Percentiles rank a stretch among this genome's conserved stretches.
These are phyloP conservation scores for Craspedostauros australis DNA, from an alignment of 108 stramenopile species.

Conservation along the genomic window DNA sequence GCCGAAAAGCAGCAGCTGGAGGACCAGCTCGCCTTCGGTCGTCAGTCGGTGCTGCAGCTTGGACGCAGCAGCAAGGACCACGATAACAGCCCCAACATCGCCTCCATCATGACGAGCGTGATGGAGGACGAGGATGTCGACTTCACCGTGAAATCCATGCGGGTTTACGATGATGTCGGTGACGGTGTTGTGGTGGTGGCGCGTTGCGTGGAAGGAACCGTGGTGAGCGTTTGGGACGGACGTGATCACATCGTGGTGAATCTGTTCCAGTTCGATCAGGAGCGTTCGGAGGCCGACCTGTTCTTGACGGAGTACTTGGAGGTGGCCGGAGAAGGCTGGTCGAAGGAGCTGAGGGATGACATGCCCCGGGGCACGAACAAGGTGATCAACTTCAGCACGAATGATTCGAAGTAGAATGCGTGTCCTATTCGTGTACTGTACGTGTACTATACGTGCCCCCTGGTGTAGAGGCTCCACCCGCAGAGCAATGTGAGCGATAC, in stretches of 20 bases:
- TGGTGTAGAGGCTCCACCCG: too few relatives aligned
- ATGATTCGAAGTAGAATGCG: too few relatives aligned
- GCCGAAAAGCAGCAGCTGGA: slow-evolving; percentile 51
- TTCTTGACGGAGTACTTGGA: slow-evolving; percentile 19
- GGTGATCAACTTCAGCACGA: slow-evolving; percentile 26
- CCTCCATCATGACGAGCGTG: too few relatives aligned
- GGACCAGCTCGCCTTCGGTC: slow-evolving; percentile 48
- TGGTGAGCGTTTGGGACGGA: slow-evolving; percentile 59
- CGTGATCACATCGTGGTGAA: slow-evolving; percentile 46
- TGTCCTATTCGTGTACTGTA: too few relatives aligned
- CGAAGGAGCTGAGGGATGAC: slow-evolving; percentile 36
- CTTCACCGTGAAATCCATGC: too few relatives aligned
- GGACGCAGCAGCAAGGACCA: slow-evolving; percentile 17
- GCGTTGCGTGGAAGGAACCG: slow-evolving; percentile 19
- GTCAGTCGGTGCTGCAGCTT: slow-evolving; percentile 51
- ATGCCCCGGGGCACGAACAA: slow-evolving; percentile 50
- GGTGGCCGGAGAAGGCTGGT: slow-evolving; percentile 15
- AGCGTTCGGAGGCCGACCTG: not conserved
- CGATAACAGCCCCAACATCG: too few relatives aligned
- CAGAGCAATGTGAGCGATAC: too few relatives aligned
- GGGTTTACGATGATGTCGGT: slow-evolving; percentile 23
- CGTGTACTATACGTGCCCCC: too few relatives aligned
- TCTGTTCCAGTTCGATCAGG: slow-evolving; percentile 45
- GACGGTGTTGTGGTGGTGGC: slow-evolving; percentile 47
- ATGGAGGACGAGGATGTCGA: too few relatives aligned